Percentiles rank a stretch among this genome's conserved stretches.
These are phyloP conservation scores for Amniculicola lignicola DNA, from an alignment of 495 filamentous ascomycete genomes.

Conservation along the genomic window DNA sequence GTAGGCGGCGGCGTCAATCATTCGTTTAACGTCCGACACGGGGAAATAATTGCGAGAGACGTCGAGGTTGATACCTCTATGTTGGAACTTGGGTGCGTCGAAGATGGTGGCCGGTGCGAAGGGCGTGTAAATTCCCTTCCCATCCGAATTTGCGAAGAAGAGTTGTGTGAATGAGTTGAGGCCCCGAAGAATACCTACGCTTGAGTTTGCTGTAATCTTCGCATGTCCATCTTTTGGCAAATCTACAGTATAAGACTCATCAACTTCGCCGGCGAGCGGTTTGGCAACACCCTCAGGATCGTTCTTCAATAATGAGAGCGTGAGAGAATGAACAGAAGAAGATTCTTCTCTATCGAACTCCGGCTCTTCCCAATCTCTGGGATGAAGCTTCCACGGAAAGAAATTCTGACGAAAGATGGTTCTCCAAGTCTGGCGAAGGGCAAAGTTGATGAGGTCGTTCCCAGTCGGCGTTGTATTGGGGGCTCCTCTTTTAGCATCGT, in stretches of 20 bases:
- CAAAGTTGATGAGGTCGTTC: constrained; percentile 41
- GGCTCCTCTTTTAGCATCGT: no score
- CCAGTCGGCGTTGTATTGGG: constrained; percentile 10
- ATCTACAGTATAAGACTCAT: constrained; percentile 69
- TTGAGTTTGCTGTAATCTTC: constrained; percentile 59
- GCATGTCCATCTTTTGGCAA: constrained; percentile 53
- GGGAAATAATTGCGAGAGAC: constrained; percentile 64
- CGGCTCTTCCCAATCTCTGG: constrained; percentile 60
- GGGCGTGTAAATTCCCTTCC: constrained; percentile 58
- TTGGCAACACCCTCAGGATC: constrained; percentile 56
- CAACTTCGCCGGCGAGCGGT: constrained; percentile 58
- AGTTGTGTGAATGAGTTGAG: constrained; percentile 71
- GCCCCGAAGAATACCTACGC: constrained; percentile 63
- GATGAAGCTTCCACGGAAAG: constrained; percentile 73
- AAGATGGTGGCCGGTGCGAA: constrained; percentile 63
- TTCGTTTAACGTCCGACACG: constrained; percentile 59
- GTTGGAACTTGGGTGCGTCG: constrained; percentile 64
- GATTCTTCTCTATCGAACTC: constrained; percentile 37
- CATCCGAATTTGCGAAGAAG: constrained; percentile 63
- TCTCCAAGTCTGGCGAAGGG: constrained; percentile 46
- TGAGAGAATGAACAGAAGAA: constrained; percentile 53
- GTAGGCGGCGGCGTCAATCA: constrained; percentile 67
- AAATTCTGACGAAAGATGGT: constrained; percentile 61
- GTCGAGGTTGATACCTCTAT: constrained; percentile 75
- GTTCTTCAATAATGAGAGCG: constrained; percentile 55